Evolutionary conservation across 371 early-diverging fungal genomes (phyloP), one percentile per base, ranked within the genome.

Genomic region (Mortierella polycephala): DNA sequence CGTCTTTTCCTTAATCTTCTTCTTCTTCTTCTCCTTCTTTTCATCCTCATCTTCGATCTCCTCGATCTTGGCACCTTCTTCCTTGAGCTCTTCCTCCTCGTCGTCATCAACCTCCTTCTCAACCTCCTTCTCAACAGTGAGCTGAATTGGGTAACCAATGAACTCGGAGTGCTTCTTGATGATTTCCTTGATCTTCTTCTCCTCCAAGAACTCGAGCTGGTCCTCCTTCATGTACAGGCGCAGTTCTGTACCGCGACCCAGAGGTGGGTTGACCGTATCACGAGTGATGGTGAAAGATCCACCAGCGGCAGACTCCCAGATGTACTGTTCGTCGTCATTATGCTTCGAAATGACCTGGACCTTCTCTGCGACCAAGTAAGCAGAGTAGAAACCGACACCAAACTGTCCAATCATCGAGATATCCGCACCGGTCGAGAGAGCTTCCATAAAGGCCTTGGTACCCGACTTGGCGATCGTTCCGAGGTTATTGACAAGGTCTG

Each of bases 381-480:
- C 94, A 49, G 96, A 95, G 92, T 97, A 98, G 93, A 98, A 97
- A 83, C 99, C 99, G 67, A 98, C 95, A 92, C 99, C 99, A 84
- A 98, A 98, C 86, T 98, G 99, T 69, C 98, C 99, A 85, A 98
- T 98, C 91, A 98, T 92, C 74, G 92, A 90, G 71, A 91, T 92
- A 79, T 95, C 94, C 60, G 92, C 94, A 74, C 92, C 92, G 69
- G 86, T 84, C 80, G 85, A 85, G 54, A 90, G 88, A 16, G 90
- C 91, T 88, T 96, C 96, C 93, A 95, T 95, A 84, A 96, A 96
- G 54, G 93, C 91, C 88, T 94, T 95, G 83, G 97, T 98, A 47
- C 97, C 98, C 67, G 95, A 95, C 85, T 94, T 93, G 83, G 99
- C 97, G 77, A 98, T 96, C 74, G 95, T 95, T 85, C 99, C 99